Evolutionary conservation across 768 basidiomycete species (phyloP).

Genomic region (Rhizopogon sp.): DNA sequence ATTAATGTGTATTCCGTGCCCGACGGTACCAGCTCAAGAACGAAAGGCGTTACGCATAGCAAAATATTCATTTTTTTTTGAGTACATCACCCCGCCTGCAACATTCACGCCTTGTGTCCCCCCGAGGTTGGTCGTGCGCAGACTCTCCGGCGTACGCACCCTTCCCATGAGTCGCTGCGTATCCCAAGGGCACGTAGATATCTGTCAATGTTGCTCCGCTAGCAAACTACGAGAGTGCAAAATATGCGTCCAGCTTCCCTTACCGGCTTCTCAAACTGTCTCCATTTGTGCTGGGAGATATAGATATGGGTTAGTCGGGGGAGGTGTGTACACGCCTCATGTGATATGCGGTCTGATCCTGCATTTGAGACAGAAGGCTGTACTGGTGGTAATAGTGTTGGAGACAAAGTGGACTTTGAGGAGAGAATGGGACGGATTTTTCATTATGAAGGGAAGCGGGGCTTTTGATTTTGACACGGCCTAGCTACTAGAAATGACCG

Average conservation of each 20-base stretch:
- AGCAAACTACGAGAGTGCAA: neutral
- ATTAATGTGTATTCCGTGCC: conserved; percentile 19
- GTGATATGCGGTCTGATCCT: conserved; percentile 25
- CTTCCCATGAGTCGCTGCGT: conserved; percentile 11
- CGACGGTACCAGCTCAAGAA: conserved; percentile 13
- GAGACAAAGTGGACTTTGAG: conserved; percentile 24
- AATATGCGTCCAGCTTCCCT: conserved; percentile 8
- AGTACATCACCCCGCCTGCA: conserved; percentile 16
- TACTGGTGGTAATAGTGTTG: conserved; percentile 5
- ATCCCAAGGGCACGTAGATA: conserved; percentile 7
- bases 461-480: conserved; percentile 20
- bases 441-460: conserved; percentile 19
- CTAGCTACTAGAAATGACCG: conserved; percentile 6
- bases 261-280: conserved; percentile 16
- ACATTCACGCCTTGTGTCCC: conserved; percentile 23
- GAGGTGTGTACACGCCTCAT: conserved; percentile 17
- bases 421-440: conserved; percentile 26
- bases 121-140: conserved; percentile 4
- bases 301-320: neutral
- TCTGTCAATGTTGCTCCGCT: conserved; percentile 21
- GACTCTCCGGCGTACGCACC: neutral
- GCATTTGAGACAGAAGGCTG: conserved; percentile 18
- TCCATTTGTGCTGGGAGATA: conserved; percentile 4
- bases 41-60: conserved; percentile 15
- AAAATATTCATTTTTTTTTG: conserved; percentile 25